phyloP scores from a whole-genome alignment of 306 rosid genomes.

The barrel medic (Medicago truncatula) region DNA sequence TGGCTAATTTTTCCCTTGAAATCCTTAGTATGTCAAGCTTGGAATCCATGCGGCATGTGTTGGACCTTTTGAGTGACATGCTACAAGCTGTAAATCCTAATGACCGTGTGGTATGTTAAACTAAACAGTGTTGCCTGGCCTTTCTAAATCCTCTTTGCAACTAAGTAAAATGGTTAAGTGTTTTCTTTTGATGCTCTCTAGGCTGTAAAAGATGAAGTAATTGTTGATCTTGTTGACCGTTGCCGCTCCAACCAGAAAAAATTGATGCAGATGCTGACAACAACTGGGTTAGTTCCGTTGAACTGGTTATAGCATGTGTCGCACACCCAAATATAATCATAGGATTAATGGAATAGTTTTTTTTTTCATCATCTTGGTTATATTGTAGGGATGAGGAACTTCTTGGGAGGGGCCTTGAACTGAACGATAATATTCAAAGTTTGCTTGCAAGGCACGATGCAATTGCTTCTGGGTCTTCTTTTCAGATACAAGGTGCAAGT shows the following conservation, averaged over 20 bases:
- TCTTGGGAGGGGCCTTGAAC: conserved; percentile 90
- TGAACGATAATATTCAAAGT: conserved; percentile 80
- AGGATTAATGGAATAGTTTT: conserved; percentile 30
- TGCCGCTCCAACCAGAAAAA: conserved; percentile 92
- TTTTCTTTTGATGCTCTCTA: conserved; percentile 46
- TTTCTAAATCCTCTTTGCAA: conserved; percentile 26
- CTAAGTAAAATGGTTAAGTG: conserved; percentile 27
- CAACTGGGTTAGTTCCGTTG: conserved; percentile 78
- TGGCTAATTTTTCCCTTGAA: conserved; percentile 27
- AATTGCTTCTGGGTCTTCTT: conserved; percentile 79
- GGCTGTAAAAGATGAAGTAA: conserved; percentile 91
- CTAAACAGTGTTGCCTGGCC: conserved; percentile 31
- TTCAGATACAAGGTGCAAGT: conserved; percentile 59
- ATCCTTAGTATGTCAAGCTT: conserved; percentile 73
- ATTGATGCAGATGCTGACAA: conserved; percentile 96
- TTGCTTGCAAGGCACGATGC: conserved; percentile 93
- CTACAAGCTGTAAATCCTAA: conserved; percentile 85
- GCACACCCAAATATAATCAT: neutral
- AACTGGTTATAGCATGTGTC: conserved; percentile 12
- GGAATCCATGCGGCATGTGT: conserved; percentile 82
- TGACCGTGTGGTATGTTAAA: conserved; percentile 67
- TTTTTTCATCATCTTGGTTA: conserved; percentile 24
- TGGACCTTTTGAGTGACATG: conserved; percentile 93
- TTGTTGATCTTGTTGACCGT: conserved; percentile 81
- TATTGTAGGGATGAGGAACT: conserved; percentile 87